These are phyloP conservation scores for Tritrichomonas musculus DNA, from an alignment of 208 protist species.

Conservation along the genomic window DNA sequence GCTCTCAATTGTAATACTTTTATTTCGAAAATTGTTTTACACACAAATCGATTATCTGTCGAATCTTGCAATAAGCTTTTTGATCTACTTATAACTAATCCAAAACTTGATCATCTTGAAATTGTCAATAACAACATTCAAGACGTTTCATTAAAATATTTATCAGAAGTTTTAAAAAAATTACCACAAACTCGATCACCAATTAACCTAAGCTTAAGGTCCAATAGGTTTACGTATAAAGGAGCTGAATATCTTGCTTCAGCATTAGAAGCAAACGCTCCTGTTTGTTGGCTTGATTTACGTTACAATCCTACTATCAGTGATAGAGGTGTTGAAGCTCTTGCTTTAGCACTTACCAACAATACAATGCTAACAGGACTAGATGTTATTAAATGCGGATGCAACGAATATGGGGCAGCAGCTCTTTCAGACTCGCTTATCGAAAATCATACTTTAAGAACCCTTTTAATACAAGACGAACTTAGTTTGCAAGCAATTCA, in stretches of 20 bases:
- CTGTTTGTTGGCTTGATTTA: background rate
- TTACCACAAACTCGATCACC: background rate
- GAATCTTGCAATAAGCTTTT: background rate
- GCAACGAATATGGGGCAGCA: background rate
- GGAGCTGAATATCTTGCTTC: background rate
- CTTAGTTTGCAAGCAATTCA: background rate
- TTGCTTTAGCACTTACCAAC: background rate
- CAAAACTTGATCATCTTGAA: background rate
- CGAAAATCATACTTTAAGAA: background rate
- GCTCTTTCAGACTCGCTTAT: background rate
- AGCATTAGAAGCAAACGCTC: background rate
- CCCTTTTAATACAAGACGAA: background rate
- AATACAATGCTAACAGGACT: background rate
- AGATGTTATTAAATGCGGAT: slow-evolving; percentile 3
- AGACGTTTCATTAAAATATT: background rate
- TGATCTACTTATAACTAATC: background rate
- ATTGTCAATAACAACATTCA: background rate
- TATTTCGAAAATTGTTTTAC: background rate
- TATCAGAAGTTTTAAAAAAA: background rate
- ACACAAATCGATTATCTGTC: background rate
- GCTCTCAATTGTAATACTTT: background rate
- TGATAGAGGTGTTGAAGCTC: background rate
- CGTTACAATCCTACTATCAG: background rate
- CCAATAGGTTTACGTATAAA: background rate
- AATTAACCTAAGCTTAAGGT: background rate